Evolutionary conservation across 176 grass and related monocot species (phyloP).

Genomic region (Elymus sibiricus): DNA sequence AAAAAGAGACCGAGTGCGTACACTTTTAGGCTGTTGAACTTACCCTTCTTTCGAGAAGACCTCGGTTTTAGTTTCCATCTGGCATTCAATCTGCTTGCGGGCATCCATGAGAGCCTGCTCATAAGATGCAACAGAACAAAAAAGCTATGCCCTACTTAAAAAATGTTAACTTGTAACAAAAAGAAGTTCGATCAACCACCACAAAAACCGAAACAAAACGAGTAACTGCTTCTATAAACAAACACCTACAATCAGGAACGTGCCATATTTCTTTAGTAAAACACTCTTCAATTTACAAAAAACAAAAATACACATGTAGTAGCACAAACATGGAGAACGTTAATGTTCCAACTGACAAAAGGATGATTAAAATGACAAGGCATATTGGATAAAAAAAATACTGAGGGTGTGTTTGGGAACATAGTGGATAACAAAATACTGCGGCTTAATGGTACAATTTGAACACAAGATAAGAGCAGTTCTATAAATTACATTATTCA

Average conservation of each 20-base stretch:
- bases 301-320: neutral
- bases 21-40: slow-evolving; percentile 96
- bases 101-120: slow-evolving; percentile 98
- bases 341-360: neutral
- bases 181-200: neutral
- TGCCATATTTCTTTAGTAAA: slow-evolving; percentile 16
- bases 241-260: neutral
- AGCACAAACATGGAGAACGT: slow-evolving; percentile 12
- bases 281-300: neutral
- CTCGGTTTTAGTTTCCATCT: slow-evolving; percentile 99
- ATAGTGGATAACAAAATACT: neutral
- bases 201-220: neutral
- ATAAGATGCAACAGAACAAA: slow-evolving; percentile 69
- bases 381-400: neutral
- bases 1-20: slow-evolving; percentile 45
- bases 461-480: neutral
- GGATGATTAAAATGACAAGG: neutral
- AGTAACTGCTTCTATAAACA: neutral
- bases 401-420: no score
- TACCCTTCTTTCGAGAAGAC: slow-evolving; percentile 98
- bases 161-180: neutral
- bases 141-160: slow-evolving; percentile 1
- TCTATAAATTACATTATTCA: neutral
- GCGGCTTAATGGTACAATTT: neutral
- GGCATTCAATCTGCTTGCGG: slow-evolving; percentile 88